Evolutionary conservation across 2,329 filamentous ascomycete genomes (phyloP).

Genomic region (Septoria linicola): DNA sequence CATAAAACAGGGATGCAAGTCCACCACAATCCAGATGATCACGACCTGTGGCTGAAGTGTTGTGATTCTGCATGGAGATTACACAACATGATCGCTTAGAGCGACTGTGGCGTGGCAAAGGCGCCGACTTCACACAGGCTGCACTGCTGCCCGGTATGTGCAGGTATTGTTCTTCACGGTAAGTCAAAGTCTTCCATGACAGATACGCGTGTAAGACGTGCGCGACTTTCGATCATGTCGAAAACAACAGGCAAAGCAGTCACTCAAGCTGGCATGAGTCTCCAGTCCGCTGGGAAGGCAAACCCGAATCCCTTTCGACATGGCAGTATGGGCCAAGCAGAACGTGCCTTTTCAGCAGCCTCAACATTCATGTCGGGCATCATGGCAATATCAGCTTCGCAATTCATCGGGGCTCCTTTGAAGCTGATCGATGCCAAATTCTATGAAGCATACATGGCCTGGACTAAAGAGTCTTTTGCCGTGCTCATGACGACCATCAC

Average conservation of each 20-base stretch:
- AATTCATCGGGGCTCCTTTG: conserved; percentile 72
- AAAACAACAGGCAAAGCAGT: conserved; percentile 13
- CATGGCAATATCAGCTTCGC: conserved; percentile 61
- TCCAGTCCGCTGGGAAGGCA: conserved; percentile 41
- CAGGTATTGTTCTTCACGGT: background rate
- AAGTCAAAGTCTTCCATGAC: no score
- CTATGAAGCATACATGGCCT: conserved; percentile 83
- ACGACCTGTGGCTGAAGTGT: conserved; percentile 10
- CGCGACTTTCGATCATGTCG: conserved; percentile 11
- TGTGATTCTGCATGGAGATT: conserved; percentile 10
- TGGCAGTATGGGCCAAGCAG: conserved; percentile 50
- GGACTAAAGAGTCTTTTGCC: conserved; percentile 82
- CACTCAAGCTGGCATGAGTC: conserved; percentile 42
- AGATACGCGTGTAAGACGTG: background rate
- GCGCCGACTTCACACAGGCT: background rate
- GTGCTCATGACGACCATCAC: conserved; percentile 76
- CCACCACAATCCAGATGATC: conserved; percentile 8
- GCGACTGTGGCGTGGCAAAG: background rate
- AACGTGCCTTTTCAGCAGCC: conserved; percentile 51
- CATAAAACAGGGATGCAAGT: conserved; percentile 13
- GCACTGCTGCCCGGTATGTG: background rate
- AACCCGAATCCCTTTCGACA: conserved; percentile 44
- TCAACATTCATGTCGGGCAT: conserved; percentile 53
- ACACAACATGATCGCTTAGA: conserved; percentile 13
- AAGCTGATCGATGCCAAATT: conserved; percentile 73